Conservation (phyloP, 257 asterid genomes). For the Solanum sejunctum region DNA sequence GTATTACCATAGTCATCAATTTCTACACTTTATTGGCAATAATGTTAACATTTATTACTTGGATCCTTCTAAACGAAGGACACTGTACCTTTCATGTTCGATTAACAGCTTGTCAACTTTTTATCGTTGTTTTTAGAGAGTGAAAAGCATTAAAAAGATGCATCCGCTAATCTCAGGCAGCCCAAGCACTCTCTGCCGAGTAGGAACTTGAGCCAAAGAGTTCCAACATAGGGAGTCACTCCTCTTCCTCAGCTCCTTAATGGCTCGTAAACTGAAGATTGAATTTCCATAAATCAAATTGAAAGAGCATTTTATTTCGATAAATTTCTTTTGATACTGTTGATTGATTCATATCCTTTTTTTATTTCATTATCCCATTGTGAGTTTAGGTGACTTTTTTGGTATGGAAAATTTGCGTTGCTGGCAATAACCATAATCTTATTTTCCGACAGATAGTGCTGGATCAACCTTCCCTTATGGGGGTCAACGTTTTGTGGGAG, state of each 20-base stretch:
- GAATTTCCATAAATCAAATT: neutral
- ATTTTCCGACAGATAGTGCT: conserved; percentile 63
- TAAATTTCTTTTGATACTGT: neutral
- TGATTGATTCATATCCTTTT: neutral
- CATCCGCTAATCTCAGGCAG: neutral
- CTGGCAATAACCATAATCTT: conserved; percentile 2
- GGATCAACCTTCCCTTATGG: conserved; percentile 90
- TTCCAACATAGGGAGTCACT: neutral
- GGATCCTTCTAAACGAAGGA: neutral
- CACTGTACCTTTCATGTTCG: neutral
- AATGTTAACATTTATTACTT: neutral
- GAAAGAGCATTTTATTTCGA: neutral
- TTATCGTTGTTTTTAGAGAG: neutral
- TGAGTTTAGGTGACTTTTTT: neutral
- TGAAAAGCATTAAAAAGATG: neutral
- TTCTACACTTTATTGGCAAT: neutral
- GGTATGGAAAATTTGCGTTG: neutral
- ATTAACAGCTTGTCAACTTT: neutral
- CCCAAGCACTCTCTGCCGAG: neutral
- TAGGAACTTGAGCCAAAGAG: neutral
- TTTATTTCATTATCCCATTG: neutral
- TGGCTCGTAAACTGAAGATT: neutral
- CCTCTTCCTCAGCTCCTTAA: neutral
- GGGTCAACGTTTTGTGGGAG: conserved; percentile 91
- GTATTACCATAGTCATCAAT: neutral